Evolutionary conservation across 2,329 filamentous ascomycete genomes (phyloP).

Genomic region (Penicillium thymicola): DNA sequence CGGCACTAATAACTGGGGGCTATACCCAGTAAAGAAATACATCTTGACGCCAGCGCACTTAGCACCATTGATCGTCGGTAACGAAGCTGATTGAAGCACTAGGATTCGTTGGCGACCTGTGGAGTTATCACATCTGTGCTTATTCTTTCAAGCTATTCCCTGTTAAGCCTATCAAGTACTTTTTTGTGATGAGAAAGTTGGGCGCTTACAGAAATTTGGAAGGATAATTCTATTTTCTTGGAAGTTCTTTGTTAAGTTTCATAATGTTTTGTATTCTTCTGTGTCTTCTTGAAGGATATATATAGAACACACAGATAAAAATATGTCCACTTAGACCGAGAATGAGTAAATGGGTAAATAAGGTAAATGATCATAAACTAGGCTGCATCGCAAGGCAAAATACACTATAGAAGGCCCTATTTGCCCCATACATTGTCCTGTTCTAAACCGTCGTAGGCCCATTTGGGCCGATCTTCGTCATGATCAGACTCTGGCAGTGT

Average conservation of each 20-base stretch:
- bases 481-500: slow-evolving; percentile 8
- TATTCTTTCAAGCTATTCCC: slow-evolving; percentile 10
- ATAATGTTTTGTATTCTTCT: not conserved
- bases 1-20: slow-evolving; percentile 6
- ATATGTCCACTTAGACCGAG: not conserved
- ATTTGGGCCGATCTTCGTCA: slow-evolving; percentile 19
- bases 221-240: not conserved
- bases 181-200: slow-evolving; percentile 6
- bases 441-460: slow-evolving; percentile 32
- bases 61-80: slow-evolving; percentile 11
- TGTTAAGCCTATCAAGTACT: not conserved
- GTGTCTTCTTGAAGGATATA: not conserved
- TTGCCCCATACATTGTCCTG: slow-evolving; percentile 38
- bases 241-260: not conserved
- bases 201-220: slow-evolving; percentile 20
- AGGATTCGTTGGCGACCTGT: slow-evolving; percentile 22
- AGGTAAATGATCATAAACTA: not conserved
- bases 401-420: slow-evolving; percentile 14
- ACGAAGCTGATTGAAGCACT: slow-evolving; percentile 8
- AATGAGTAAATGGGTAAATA: not conserved
- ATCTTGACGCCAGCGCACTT: slow-evolving; percentile 13
- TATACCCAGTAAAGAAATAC: slow-evolving; percentile 15
- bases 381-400: not conserved
- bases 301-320: not conserved
- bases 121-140: slow-evolving; percentile 27